Evolutionary conservation across 2,329 filamentous ascomycete genomes (phyloP).

Genomic region (Achaetomium macrosporum): DNA sequence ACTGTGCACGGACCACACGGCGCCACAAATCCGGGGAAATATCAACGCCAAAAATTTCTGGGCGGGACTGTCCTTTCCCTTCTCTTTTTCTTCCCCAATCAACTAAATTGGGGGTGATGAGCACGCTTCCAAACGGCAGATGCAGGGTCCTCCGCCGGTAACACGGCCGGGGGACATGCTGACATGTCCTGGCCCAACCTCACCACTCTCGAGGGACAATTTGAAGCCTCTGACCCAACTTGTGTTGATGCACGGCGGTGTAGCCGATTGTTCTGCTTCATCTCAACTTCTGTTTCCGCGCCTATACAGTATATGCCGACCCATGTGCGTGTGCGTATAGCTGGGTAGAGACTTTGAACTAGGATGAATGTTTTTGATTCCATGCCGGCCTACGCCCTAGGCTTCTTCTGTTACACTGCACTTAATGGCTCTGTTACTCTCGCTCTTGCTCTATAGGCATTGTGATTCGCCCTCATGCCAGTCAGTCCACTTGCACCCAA

Average conservation of each 20-base stretch:
- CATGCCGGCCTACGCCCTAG: not conserved
- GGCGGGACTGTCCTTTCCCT: not conserved
- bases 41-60: slow-evolving; percentile 11
- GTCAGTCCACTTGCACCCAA: not conserved
- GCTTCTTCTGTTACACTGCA: too few species aligned
- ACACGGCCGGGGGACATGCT: slow-evolving; percentile 47
- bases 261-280: slow-evolving; percentile 17
- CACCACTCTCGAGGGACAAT: slow-evolving; percentile 61
- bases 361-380: not conserved
- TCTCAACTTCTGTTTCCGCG: slow-evolving; percentile 20
- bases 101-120: slow-evolving; percentile 81
- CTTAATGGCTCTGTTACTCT: not conserved
- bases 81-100: slow-evolving; percentile 48
- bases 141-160: slow-evolving; percentile 39
- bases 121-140: slow-evolving; percentile 53
- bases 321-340: not conserved
- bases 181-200: slow-evolving; percentile 56
- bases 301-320: not conserved
- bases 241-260: slow-evolving; percentile 33
- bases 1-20: slow-evolving; percentile 2
- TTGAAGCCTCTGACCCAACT: slow-evolving; percentile 58
- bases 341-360: not conserved
- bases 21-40: not conserved
- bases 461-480: not conserved
- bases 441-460: not conserved